Percentiles rank a stretch among this genome's conserved stretches.
phyloP scores from a whole-genome alignment of 2,329 filamentous ascomycete genomes.

The Leptographium flavum region DNA sequence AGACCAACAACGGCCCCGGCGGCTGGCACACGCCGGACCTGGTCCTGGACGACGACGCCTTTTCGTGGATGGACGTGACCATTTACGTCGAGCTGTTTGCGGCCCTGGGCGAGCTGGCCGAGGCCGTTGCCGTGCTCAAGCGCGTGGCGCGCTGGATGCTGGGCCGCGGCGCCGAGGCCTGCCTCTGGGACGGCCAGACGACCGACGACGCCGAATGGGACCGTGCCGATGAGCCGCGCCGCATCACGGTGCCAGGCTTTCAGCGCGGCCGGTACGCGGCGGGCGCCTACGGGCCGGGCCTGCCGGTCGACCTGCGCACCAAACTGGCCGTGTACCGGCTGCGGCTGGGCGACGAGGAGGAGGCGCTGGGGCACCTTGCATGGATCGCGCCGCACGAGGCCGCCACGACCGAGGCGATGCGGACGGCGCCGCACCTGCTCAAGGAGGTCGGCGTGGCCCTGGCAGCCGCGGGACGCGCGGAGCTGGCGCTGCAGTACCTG shows the following conservation, averaged over 20 bases:
- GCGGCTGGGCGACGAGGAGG: constrained; percentile 49
- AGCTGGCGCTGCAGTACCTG: constrained; percentile 39
- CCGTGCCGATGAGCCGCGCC: constrained; percentile 47
- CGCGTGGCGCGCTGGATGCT: constrained; percentile 68
- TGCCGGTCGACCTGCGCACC: constrained; percentile 71
- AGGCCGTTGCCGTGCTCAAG: constrained; percentile 58
- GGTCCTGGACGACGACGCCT: constrained; percentile 20
- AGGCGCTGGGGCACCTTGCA: constrained; percentile 58
- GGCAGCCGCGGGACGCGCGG: constrained; percentile 20
- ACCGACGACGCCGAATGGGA: constrained; percentile 87
- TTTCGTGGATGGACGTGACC: constrained; percentile 69
- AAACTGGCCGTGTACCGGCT: constrained; percentile 78
- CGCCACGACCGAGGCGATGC: constrained; percentile 33
- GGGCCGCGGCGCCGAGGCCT: constrained; percentile 44
- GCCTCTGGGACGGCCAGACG: constrained; percentile 55
- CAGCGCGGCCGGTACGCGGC: constrained; percentile 34
- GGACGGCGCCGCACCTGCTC: constrained; percentile 66
- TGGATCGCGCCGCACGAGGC: constrained; percentile 53
- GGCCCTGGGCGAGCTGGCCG: constrained; percentile 43
- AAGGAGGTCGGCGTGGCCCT: constrained; percentile 46
- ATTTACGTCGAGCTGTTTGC: constrained; percentile 74
- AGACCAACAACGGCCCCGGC: neutral
- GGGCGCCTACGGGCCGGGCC: constrained; percentile 52
- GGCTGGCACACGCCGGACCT: constrained; percentile 3
- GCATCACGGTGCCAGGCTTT: constrained; percentile 48